Evolutionary conservation across 2,329 filamentous ascomycete species (phyloP), one percentile per base, ranked within the genome.

Genomic region (Aulographum hederae): DNA sequence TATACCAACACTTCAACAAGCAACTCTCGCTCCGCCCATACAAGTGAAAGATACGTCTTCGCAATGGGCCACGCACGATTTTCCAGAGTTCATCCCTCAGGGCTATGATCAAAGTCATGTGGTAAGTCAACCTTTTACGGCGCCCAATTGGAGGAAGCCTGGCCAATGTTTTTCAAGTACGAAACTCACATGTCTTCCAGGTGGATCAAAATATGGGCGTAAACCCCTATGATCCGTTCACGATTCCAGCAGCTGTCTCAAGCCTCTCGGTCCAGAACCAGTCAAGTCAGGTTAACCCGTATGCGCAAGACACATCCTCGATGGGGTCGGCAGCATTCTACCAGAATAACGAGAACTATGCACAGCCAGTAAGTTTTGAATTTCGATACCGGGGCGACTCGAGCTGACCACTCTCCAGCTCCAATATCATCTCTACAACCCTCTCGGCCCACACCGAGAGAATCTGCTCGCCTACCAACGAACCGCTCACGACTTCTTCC

Each of bases 341-440:
- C 46, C 59, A 65, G 35, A 60, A 61, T 34, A 54, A 66, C 38
- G 57, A 60, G 34, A 59, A 61, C 33, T 73, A 69, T 45, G 65
- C 69, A 28, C 53, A 64, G 37, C n/a, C n/a, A n/a, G n/a, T n/a
- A n/a, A n/a, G n/a, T n/a, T n/a, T n/a, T n/a, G n/a, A n/a, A n/a
- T n/a, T n/a, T n/a, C n/a, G n/a, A n/a, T n/a, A n/a, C n/a, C n/a
- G n/a, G n/a, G n/a, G n/a, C n/a, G n/a, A n/a, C n/a, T n/a, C n/a
- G n/a, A n/a, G n/a, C n/a, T n/a, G n/a, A n/a, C n/a, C n/a, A n/a
- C n/a, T n/a, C n/a, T n/a, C n/a, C n/a, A n/a, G 17, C 67, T 84
- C 4, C 79, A 86, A 59, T 92, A 94, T 50, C 89, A 98, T 51
- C 66, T 93, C 10, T 98, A 98, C 52, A 80, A 82, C 19, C 84